These are phyloP conservation scores for Erythrobasidium hasegawianum DNA, from an alignment of 1,284 basidiomycete genomes.

Conservation along the genomic window DNA sequence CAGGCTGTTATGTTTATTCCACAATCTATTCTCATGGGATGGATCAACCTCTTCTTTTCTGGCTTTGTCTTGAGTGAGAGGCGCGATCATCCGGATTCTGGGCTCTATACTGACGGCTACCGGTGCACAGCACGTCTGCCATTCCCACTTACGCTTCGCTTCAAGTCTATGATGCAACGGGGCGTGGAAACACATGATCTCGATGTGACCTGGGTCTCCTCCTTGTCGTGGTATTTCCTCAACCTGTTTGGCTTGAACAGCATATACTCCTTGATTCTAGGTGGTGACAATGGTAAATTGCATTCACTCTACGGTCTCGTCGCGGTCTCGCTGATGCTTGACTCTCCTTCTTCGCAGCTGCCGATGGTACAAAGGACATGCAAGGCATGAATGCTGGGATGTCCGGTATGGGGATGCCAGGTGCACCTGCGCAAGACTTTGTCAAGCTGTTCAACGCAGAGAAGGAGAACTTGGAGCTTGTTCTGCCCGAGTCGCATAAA, in stretches of 20 bases:
- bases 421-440: constrained; percentile 64
- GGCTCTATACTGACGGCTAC: too few species aligned
- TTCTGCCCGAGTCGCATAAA: constrained; percentile 62
- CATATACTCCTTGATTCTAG: constrained; percentile 86
- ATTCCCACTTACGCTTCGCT: constrained; percentile 92
- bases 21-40: constrained; percentile 99
- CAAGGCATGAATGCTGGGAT: constrained; percentile 61
- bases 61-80: constrained; percentile 92
- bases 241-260: constrained; percentile 98
- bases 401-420: constrained; percentile 40
- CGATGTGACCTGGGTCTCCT: constrained; percentile 98
- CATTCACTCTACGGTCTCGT: too few species aligned
- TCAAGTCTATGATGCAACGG: constrained; percentile 98
- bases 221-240: constrained; percentile 98
- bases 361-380: constrained; percentile 71
- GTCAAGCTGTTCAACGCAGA: constrained; percentile 87
- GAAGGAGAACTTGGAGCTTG: constrained; percentile 86
- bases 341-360: too few species aligned
- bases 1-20: constrained; percentile 76
- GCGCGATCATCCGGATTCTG: too few species aligned
- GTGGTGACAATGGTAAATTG: constrained; percentile 80
- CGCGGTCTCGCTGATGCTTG: too few species aligned
- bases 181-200: constrained; percentile 94
- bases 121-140: constrained; percentile 78
- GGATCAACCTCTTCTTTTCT: constrained; percentile 99